Percentiles rank a stretch among this genome's conserved stretches.
Evolutionary conservation across 78 protist species (phyloP).

Genomic region (Pigoraptor vietnamica): DNA sequence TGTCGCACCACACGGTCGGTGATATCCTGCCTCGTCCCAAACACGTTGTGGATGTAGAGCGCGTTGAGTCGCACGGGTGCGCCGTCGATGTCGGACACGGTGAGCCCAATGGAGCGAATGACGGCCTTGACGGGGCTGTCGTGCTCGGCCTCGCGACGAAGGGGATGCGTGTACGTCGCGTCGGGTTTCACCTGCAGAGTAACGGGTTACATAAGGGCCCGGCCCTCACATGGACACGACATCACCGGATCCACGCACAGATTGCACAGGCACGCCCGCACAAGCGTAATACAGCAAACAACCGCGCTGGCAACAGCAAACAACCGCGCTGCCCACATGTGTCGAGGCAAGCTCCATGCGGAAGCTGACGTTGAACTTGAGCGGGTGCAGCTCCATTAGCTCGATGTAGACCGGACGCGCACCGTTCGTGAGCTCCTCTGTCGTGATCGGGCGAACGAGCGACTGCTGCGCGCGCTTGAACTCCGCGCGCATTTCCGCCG

Average conservation of each 20-base stretch:
- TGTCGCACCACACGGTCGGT: background rate
- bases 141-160: background rate
- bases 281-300: background rate
- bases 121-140: background rate
- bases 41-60: background rate
- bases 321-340: background rate
- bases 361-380: background rate
- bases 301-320: background rate
- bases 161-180: background rate
- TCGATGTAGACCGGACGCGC: background rate
- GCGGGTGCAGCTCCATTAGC: background rate
- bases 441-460: background rate
- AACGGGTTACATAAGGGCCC: too few relatives aligned
- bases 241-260: background rate
- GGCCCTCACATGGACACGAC: too few relatives aligned
- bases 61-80: slow-evolving; percentile 1
- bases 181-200: background rate
- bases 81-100: background rate
- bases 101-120: background rate
- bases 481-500: background rate
- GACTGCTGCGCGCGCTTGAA: background rate
- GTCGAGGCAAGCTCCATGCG: background rate
- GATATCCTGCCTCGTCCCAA: background rate
- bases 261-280: background rate
- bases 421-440: background rate